Base-by-base conservation (phyloP, 2,329 filamentous ascomycete genomes). In the Dactylellina leptospora region DNA sequence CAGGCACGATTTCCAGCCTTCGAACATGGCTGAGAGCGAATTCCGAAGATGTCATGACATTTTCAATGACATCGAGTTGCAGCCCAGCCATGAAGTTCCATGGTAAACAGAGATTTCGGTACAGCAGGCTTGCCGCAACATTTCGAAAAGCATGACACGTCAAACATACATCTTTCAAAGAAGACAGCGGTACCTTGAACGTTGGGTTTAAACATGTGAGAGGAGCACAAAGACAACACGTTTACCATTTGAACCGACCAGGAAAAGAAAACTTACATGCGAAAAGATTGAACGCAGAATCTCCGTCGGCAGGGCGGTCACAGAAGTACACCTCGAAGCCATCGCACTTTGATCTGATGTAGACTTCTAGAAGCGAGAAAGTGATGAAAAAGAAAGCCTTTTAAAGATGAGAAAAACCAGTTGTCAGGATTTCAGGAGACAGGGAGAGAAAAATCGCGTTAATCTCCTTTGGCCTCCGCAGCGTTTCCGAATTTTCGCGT, bases 1-100 rank as follows among this genome's bases (percentile, higher is more conserved):
- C 50, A 4, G 51, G 60, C 27, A 64, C 45, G 2, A 58, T 48
- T n/a, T 66, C 61, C 3, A 66, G 28, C 10, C 61, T 13, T 16
- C 20, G 58, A 9, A 66, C 44, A 11, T 66, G 22, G 4, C 61
- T 42, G 4, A 66, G 23, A 6, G 53, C 23, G 25, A 33, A 51
- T 4, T 48, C 25, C 2, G 61, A 66, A 3, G 51, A 58, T 50
- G 61, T 51, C 33, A 66, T 18, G 22, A 58, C 45, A 50, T 36
- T 48, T 40, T 66, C 61, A 22, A 58, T 18, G 22, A 27, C 36
- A 13, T 42, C 13, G 5, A 66, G 23, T 9, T 45, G 20, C 9
- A 64, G 44, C 11, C 61, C 61, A 4, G n/a, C 16, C 10, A 22
- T 30, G 10, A 40, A 44, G 11, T 44, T 51, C 61, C 61, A 66